Percentiles rank a stretch among this genome's conserved stretches.
Evolutionary conservation across 306 rosid genomes (phyloP).

Genomic region (Morella rubra): DNA sequence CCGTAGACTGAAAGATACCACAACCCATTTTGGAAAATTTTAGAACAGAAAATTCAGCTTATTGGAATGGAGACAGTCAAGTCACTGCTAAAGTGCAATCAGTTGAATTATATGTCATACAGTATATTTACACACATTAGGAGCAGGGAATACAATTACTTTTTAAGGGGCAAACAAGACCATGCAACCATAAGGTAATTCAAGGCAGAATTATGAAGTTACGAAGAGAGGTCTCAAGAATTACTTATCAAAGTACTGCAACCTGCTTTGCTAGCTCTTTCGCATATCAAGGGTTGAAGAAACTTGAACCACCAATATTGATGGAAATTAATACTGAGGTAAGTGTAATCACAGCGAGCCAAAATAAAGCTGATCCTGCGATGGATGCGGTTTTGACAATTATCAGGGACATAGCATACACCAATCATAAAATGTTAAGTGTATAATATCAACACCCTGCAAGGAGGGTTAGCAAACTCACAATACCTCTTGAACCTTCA

Average conservation of each 20-base stretch:
- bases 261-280: conserved; percentile 26
- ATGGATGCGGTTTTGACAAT: conserved; percentile 28
- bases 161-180: background rate
- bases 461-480: background rate
- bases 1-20: background rate
- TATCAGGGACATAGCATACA: conserved; percentile 13
- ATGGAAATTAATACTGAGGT: conserved; percentile 64
- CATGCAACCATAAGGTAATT: conserved; percentile 13
- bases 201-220: conserved; percentile 5
- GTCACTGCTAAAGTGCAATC: background rate
- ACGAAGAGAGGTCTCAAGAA: conserved; percentile 19
- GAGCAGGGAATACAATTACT: background rate
- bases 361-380: conserved; percentile 73
- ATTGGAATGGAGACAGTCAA: background rate
- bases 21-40: background rate
- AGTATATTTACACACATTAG: background rate
- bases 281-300: conserved; percentile 78
- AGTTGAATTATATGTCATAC: background rate
- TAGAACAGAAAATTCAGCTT: background rate
- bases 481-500: conserved; percentile 56
- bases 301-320: conserved; percentile 73
- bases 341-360: conserved; percentile 85
- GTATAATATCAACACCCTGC: background rate
- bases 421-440: conserved; percentile 16
- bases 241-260: conserved; percentile 38